Base-by-base conservation (phyloP, 257 asterid species). In the Verbena officinalis region DNA sequence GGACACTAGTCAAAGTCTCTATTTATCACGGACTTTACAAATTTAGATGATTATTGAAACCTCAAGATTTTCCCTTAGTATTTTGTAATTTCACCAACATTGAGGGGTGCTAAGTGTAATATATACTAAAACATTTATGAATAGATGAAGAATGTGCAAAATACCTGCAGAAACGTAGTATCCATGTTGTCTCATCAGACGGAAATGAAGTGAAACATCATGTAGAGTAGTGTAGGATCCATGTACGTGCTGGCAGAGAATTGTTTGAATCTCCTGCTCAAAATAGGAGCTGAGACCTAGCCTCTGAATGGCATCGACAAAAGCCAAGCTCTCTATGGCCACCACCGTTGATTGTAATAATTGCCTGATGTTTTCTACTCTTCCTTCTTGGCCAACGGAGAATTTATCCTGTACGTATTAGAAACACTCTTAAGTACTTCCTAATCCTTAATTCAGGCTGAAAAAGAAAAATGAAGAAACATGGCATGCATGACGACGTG, bases 151-250 rank as follows among this genome's bases (percentile, higher is more conserved):
- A 27, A 27, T 27, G 40, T 36, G 7, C 40, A 36, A 4, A 30
- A 30, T 6, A 10, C 83, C 84, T 73, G 84, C 33, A 13, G 73
- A 55, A 4, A 80, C 76, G 13, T 24, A 17, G 58, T 73, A 52
- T 23, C 84, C 86, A 19, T 78, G 57, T 73, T 80, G 86, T 68
- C 89, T 67, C 55, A 73, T 27, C 14, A 80, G 77, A 43, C 84
- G 65, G 55, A 83, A 83, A 58, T 55, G 73, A 14, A 83, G 83
- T 4, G 83, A 80, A 75, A 69, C 72, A 10, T 67, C 36, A 34
- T 34, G 42, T 15, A 70, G 75, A 9, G 56, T 49, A 9, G 56
- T 49, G 39, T 53, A 39, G 49, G 36, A 51, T 15, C 69, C 66
- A 43, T 45, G 13, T 45, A 44, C 45, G 27, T 53, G 46, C 36